These are phyloP conservation scores for Hippophae tibetana DNA, from an alignment of 306 rosid genomes.

Conservation along the genomic window DNA sequence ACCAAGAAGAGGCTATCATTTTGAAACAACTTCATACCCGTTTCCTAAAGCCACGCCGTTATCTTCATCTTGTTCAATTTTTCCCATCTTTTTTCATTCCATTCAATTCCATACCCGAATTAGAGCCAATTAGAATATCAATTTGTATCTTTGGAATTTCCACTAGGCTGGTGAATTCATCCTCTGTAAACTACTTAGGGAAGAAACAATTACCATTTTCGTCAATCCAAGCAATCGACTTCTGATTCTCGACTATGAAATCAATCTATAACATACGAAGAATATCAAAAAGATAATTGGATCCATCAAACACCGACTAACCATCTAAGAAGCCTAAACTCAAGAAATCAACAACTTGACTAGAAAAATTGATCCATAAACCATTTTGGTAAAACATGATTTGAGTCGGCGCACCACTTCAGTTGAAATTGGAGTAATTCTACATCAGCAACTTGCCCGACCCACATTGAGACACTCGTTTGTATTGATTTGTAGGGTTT, in stretches of 20 bases:
- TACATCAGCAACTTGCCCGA: constrained; percentile 17
- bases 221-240: constrained; percentile 65
- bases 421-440: constrained; percentile 27
- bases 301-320: constrained; percentile 28
- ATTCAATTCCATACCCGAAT: too few relatives aligned
- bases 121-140: too few relatives aligned
- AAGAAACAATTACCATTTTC: constrained; percentile 35
- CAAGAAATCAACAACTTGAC: constrained; percentile 19
- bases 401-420: constrained; percentile 31
- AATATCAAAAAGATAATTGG: constrained; percentile 35
- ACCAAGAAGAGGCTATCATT: too few relatives aligned
- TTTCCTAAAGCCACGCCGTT: too few relatives aligned
- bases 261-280: constrained; percentile 48
- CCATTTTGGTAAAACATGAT: constrained; percentile 40
- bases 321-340: constrained; percentile 27
- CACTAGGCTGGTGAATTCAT: constrained; percentile 16
- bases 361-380: constrained; percentile 38
- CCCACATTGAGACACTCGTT: constrained; percentile 5
- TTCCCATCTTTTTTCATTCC: too few relatives aligned
- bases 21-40: too few relatives aligned
- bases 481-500: constrained; percentile 1
- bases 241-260: constrained; percentile 20
- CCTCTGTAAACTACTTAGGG: constrained; percentile 31
- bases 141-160: constrained; percentile 22
- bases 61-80: too few relatives aligned